phyloP scores from a whole-genome alignment of 768 basidiomycete genomes.

The Boletus rufocinnamomeus region DNA sequence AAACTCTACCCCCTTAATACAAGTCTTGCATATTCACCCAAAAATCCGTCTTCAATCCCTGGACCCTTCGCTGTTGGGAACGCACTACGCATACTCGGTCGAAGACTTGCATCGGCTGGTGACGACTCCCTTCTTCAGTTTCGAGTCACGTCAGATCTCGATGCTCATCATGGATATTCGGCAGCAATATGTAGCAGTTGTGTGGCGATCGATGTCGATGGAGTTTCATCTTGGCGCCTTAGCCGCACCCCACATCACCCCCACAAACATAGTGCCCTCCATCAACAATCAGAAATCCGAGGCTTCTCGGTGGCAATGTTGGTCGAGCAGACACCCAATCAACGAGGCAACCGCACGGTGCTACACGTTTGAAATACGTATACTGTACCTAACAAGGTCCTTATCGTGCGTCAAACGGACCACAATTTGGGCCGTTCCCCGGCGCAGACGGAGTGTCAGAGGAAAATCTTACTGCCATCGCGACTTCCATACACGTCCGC shows the following conservation, averaged over 20 bases:
- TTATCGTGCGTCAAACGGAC: slow-evolving; percentile 5
- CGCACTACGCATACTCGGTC: too few species aligned
- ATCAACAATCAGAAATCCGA: background rate
- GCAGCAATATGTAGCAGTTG: background rate
- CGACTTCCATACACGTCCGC: background rate
- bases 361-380: background rate
- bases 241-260: background rate
- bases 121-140: background rate
- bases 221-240: slow-evolving; percentile 1
- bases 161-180: background rate
- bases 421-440: background rate
- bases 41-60: background rate
- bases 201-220: background rate
- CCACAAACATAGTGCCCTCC: background rate
- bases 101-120: too few species aligned
- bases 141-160: background rate
- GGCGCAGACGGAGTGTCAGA: background rate
- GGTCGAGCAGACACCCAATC: slow-evolving; percentile 2
- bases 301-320: background rate
- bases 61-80: background rate
- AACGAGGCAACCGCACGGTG: background rate
- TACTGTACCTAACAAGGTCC: background rate
- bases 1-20: too few species aligned
- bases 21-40: background rate
- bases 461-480: background rate